phyloP scores from a whole-genome alignment of 352 stramenopile species.

The Pythium dissotocum region DNA sequence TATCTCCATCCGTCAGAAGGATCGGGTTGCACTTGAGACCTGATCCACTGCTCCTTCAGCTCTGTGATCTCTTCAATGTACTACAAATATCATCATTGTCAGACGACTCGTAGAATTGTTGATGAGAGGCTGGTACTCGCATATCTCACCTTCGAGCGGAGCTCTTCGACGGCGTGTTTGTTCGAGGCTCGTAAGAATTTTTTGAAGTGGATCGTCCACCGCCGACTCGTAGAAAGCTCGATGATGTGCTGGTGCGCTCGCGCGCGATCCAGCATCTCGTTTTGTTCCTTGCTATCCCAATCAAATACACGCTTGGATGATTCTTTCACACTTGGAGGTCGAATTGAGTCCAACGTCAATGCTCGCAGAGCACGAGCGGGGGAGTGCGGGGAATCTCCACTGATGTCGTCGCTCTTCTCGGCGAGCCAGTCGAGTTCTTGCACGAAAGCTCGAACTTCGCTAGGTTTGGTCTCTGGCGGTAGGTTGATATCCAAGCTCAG shows the following conservation, averaged over 20 bases:
- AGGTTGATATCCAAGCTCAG: slow-evolving; percentile 53
- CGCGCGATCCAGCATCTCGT: slow-evolving; percentile 47
- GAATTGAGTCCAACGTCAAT: too few species aligned
- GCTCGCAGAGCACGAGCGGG: too few species aligned
- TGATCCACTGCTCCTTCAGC: slow-evolving; percentile 44
- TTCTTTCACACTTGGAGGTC: neutral
- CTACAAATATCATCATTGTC: slow-evolving; percentile 23
- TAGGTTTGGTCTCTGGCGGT: slow-evolving; percentile 32
- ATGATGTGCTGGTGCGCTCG: slow-evolving; percentile 36
- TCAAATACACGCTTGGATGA: slow-evolving; percentile 5
- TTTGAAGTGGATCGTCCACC: slow-evolving; percentile 61
- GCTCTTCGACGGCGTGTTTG: slow-evolving; percentile 29
- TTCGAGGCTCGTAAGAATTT: slow-evolving; percentile 51
- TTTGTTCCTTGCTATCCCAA: slow-evolving; percentile 24
- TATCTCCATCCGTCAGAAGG: too few species aligned
- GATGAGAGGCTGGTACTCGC: too few species aligned
- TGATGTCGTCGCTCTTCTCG: slow-evolving; percentile 7
- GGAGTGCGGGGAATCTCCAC: neutral
- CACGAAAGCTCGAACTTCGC: slow-evolving; percentile 52
- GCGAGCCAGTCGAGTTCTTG: slow-evolving; percentile 62
- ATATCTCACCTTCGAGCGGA: slow-evolving; percentile 46
- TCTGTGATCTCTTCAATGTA: slow-evolving; percentile 72
- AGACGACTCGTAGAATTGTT: neutral
- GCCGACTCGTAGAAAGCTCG: slow-evolving; percentile 41
- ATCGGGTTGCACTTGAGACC: too few species aligned